Conservation (phyloP, 2,329 filamentous ascomycete genomes). For the Pyrenochaeta sp. region DNA sequence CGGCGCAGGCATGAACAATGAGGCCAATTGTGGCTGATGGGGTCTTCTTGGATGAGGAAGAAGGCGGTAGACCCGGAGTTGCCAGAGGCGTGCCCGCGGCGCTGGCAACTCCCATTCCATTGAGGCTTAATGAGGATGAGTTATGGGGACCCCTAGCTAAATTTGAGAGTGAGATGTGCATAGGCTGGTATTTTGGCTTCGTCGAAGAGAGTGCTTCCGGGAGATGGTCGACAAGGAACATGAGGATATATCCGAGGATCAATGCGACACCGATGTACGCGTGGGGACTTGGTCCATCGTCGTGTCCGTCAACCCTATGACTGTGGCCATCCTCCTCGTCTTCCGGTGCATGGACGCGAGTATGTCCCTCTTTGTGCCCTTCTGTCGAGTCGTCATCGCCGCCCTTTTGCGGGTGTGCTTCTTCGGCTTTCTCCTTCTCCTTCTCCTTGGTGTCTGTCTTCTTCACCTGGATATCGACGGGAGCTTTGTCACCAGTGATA, state of each 20-base stretch:
- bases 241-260: conserved; percentile 88
- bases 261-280: conserved; percentile 88
- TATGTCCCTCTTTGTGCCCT: conserved; percentile 48
- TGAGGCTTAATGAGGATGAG: conserved; percentile 47
- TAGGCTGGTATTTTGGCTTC: conserved; percentile 71
- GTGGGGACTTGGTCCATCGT: conserved; percentile 60
- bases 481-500: conserved; percentile 32
- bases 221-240: conserved; percentile 86
- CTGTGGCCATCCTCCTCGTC: conserved; percentile 53
- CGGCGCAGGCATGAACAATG: conserved; percentile 94
- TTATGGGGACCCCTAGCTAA: conserved; percentile 65
- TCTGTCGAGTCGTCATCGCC: conserved; percentile 51
- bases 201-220: conserved; percentile 53
- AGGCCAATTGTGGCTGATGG: conserved; percentile 78
- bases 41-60: conserved; percentile 30
- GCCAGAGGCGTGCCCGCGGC: conserved; percentile 33
- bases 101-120: conserved; percentile 38
- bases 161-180: conserved; percentile 89
- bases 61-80: conserved; percentile 50
- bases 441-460: conserved; percentile 34
- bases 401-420: conserved; percentile 43
- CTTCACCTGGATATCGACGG: conserved; percentile 29
- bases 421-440: conserved; percentile 29
- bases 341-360: conserved; percentile 46
- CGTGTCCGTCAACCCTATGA: conserved; percentile 51